Conservation (phyloP, 257 asterid species). For the Penstemon barbatus region DNA sequence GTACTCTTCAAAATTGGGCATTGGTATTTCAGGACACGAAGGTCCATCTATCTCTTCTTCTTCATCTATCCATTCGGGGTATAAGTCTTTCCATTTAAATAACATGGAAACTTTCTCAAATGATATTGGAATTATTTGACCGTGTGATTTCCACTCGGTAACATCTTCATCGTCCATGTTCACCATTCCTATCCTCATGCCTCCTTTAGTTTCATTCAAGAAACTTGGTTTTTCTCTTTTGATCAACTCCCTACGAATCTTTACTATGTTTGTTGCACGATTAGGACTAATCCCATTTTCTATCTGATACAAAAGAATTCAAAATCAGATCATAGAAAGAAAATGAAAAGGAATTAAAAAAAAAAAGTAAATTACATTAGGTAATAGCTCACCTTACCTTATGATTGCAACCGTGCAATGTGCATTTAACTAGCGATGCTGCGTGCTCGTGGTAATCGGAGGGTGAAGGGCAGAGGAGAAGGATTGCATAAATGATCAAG, state of each 20-base stretch:
- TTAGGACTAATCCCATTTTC: slow-evolving; percentile 46
- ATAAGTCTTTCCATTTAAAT: slow-evolving; percentile 71
- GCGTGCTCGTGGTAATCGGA: slow-evolving; percentile 54
- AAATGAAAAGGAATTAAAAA: not conserved
- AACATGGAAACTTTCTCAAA: slow-evolving; percentile 52
- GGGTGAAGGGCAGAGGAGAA: slow-evolving; percentile 61
- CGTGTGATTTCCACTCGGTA: slow-evolving; percentile 55
- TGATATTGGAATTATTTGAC: slow-evolving; percentile 33
- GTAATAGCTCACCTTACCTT: slow-evolving; percentile 81
- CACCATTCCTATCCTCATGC: slow-evolving; percentile 66
- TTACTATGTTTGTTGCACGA: slow-evolving; percentile 24
- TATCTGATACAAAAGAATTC: slow-evolving; percentile 25
- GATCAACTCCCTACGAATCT: slow-evolving; percentile 39
- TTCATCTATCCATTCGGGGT: slow-evolving; percentile 97
- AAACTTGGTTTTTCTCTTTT: slow-evolving; percentile 70
- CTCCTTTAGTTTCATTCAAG: slow-evolving; percentile 43
- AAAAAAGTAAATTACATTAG: not conserved
- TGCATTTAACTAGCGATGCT: slow-evolving; percentile 54
- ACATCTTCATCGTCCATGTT: slow-evolving; percentile 81
- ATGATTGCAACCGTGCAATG: slow-evolving; percentile 68
- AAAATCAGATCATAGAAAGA: not conserved
- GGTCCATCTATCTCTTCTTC: slow-evolving; percentile 87
- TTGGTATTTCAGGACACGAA: slow-evolving; percentile 81
- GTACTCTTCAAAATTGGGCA: slow-evolving; percentile 51
- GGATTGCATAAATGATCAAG: slow-evolving; percentile 53